Evolutionary conservation across 192 early-diverging fungal species (phyloP).

Genomic region (Coemansia sp.): DNA sequence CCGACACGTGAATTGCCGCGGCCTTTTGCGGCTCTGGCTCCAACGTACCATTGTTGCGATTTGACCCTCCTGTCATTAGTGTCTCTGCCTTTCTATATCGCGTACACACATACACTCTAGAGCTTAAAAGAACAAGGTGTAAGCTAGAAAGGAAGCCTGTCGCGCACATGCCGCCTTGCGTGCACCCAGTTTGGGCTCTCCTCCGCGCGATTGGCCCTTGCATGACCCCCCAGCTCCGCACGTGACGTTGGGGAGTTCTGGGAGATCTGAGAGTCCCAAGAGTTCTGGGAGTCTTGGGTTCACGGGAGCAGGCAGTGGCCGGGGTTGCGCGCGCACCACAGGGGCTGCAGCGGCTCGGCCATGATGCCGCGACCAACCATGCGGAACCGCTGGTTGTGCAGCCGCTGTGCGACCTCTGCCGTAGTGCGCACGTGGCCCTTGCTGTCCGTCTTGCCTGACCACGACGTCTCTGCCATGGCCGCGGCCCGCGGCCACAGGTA

Average conservation of each 20-base stretch:
- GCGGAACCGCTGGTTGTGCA: slow-evolving; percentile 69
- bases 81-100: no score
- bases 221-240: neutral
- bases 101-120: no score
- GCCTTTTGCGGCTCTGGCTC: no score
- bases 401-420: slow-evolving; percentile 55
- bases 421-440: slow-evolving; percentile 49
- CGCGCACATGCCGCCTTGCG: no score
- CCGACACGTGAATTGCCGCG: no score
- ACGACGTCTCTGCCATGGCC: slow-evolving; percentile 62
- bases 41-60: slow-evolving; percentile 33
- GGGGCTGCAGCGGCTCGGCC: slow-evolving; percentile 67
- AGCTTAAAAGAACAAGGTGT: no score
- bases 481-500: slow-evolving; percentile 66
- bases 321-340: slow-evolving; percentile 65
- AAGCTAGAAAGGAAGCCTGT: no score
- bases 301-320: slow-evolving; percentile 41
- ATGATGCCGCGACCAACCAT: slow-evolving; percentile 59
- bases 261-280: neutral
- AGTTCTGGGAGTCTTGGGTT: no score
- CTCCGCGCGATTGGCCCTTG: no score
- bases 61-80: neutral
- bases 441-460: slow-evolving; percentile 60
- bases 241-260: neutral
- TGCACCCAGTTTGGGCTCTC: no score